Conservation (phyloP, 805 yeast species). For the Schwanniomyces occidentalis region DNA sequence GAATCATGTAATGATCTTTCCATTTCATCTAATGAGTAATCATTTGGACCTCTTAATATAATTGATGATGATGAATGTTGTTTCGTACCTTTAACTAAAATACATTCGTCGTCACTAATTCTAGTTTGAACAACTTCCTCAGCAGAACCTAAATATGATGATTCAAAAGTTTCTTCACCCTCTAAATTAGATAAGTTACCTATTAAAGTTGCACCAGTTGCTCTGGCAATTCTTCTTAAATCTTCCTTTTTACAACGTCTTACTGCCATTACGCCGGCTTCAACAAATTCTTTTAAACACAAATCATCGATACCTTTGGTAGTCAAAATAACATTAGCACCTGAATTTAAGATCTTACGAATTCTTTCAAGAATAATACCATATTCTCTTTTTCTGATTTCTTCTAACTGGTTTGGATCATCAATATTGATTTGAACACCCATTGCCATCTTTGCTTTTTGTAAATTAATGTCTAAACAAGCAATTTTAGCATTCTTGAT, state of each 20-base stretch:
- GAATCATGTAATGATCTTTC: slow-evolving; percentile 96
- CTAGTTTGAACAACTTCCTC: slow-evolving; percentile 88
- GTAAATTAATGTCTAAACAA: slow-evolving; percentile 86
- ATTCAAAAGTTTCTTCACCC: slow-evolving; percentile 91
- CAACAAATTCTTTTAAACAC: slow-evolving; percentile 88
- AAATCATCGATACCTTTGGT: slow-evolving; percentile 95
- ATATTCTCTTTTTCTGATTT: slow-evolving; percentile 83
- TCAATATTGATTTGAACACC: slow-evolving; percentile 97
- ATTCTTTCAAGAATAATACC: slow-evolving; percentile 84
- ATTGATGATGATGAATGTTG: slow-evolving; percentile 91
- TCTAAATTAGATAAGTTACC: slow-evolving; percentile 89
- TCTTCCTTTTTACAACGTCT: slow-evolving; percentile 98
- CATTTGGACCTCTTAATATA: slow-evolving; percentile 92
- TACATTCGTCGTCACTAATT: slow-evolving; percentile 96
- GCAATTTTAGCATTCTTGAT: slow-evolving; percentile 78
- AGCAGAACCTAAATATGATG: slow-evolving; percentile 83
- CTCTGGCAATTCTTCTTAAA: slow-evolving; percentile 92
- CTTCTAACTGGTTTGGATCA: slow-evolving; percentile 96
- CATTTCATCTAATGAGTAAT: slow-evolving; percentile 96
- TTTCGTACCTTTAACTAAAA: slow-evolving; percentile 83
- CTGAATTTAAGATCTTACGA: slow-evolving; percentile 76
- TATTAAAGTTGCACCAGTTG: slow-evolving; percentile 93
- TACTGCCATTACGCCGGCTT: slow-evolving; percentile 90
- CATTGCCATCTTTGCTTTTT: slow-evolving; percentile 96
- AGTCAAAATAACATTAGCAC: slow-evolving; percentile 90